These are phyloP conservation scores for Aspergillus kassunensis DNA, from an alignment of 495 filamentous ascomycete species.

Conservation along the genomic window DNA sequence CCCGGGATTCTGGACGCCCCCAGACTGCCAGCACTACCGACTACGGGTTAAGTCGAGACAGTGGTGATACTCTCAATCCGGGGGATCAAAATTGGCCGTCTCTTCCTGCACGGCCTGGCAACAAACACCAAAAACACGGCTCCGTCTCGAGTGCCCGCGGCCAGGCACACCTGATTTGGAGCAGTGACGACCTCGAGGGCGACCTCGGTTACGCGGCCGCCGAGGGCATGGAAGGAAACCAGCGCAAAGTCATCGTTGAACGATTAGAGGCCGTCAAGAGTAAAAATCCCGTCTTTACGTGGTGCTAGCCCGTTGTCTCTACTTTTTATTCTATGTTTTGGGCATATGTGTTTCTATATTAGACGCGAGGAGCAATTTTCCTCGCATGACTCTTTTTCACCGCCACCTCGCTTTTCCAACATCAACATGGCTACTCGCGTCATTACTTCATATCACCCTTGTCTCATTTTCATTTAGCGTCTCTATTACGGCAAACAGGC, in stretches of 20 bases:
- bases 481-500: conserved; percentile 19
- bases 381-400: neutral
- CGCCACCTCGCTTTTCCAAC: neutral
- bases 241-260: conserved; percentile 94
- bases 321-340: conserved; percentile 1
- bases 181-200: conserved; percentile 78
- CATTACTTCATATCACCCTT: conserved; percentile 10
- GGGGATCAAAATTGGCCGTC: conserved; percentile 40
- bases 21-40: conserved; percentile 36
- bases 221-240: conserved; percentile 84
- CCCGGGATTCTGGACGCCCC: conserved; percentile 34
- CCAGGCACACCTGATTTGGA: conserved; percentile 39
- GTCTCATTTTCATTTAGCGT: conserved; percentile 22
- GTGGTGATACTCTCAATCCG: conserved; percentile 22
- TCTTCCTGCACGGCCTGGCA: conserved; percentile 30
- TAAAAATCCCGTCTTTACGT: conserved; percentile 94
- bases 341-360: conserved; percentile 2
- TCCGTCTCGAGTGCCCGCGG: conserved; percentile 37
- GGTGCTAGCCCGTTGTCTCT: conserved; percentile 52
- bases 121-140: conserved; percentile 39
- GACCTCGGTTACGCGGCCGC: conserved; percentile 93
- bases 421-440: conserved; percentile 1
- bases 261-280: conserved; percentile 90
- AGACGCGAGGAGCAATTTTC: neutral
- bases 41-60: conserved; percentile 28